Percentiles rank a stretch among this genome's conserved stretches.
These are phyloP conservation scores for Suhomyces chickasaworum DNA, from an alignment of 1,139 yeast species.

Conservation along the genomic window DNA sequence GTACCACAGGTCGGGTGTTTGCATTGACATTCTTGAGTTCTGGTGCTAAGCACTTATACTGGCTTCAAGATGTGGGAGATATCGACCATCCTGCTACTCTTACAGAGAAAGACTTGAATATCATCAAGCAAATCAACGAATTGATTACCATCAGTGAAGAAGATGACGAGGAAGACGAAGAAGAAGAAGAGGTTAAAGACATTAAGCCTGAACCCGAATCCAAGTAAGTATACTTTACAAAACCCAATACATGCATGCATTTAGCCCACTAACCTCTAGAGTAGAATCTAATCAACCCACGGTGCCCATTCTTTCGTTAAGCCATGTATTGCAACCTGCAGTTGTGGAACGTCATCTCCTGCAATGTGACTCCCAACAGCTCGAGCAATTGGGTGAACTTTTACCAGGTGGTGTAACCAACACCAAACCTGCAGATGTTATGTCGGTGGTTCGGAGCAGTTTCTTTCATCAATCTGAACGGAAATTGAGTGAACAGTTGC, in stretches of 20 bases:
- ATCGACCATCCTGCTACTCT: conserved; percentile 62
- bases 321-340: conserved; percentile 44
- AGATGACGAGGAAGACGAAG: conserved; percentile 49
- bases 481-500: conserved; percentile 48
- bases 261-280: conserved; percentile 5
- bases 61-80: conserved; percentile 86
- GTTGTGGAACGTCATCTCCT: conserved; percentile 43
- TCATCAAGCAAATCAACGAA: conserved; percentile 54
- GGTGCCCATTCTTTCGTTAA: conserved; percentile 31
- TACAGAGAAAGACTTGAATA: conserved; percentile 61
- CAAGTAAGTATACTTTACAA: conserved; percentile 13
- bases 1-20: conserved; percentile 83
- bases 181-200: conserved; percentile 37
- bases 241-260: conserved; percentile 3
- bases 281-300: background rate
- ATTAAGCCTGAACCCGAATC: conserved; percentile 8
- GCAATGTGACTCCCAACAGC: conserved; percentile 36
- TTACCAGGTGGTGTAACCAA: conserved; percentile 41
- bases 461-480: conserved; percentile 54
- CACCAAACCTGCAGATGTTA: conserved; percentile 28
- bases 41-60: conserved; percentile 81
- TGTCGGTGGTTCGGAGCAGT: conserved; percentile 52
- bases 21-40: conserved; percentile 80
- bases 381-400: conserved; percentile 36
- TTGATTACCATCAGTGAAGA: conserved; percentile 50